phyloP scores from a whole-genome alignment of 2,329 filamentous ascomycete genomes.

The Epichloe uncinata region DNA sequence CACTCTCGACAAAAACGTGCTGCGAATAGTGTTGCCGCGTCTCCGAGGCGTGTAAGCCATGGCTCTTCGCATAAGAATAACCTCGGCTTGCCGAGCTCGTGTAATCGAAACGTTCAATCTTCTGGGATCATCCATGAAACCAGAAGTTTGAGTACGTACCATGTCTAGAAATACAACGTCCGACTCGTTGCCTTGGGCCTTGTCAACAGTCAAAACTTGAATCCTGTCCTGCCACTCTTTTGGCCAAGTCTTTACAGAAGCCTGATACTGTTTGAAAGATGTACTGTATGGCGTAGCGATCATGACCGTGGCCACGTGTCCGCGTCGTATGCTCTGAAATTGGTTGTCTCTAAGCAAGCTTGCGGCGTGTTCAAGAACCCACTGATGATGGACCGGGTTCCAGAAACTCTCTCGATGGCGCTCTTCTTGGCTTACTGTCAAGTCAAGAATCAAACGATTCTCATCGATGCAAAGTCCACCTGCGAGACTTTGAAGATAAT shows the following conservation, averaged over 20 bases:
- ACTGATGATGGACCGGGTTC: conserved; percentile 25
- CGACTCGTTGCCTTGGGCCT: conserved; percentile 32
- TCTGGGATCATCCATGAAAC: conserved; percentile 30
- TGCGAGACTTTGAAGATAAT: conserved; percentile 16
- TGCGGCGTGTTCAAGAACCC: conserved; percentile 21
- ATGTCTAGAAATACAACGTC: conserved; percentile 35
- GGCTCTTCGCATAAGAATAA: conserved; percentile 29
- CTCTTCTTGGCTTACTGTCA: conserved; percentile 15
- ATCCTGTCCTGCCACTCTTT: conserved; percentile 18
- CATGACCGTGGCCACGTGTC: conserved; percentile 23
- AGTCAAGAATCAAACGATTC: conserved; percentile 24
- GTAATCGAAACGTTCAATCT: conserved; percentile 34
- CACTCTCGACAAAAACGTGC: conserved; percentile 15
- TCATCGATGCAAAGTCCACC: conserved; percentile 11
- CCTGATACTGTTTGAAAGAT: conserved; percentile 22
- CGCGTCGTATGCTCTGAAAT: conserved; percentile 14
- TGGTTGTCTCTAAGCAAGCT: conserved; percentile 11
- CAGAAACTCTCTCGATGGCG: conserved; percentile 23
- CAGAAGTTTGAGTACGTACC: conserved; percentile 24
- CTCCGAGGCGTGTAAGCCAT: conserved; percentile 17
- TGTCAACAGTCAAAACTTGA: conserved; percentile 30
- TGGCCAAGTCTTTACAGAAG: conserved; percentile 16
- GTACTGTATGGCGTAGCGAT: conserved; percentile 31
- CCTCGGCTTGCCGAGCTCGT: conserved; percentile 29
- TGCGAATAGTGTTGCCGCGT: conserved; percentile 1